phyloP scores from a whole-genome alignment of 2,329 filamentous ascomycete species.

The Fusarium sp. region DNA sequence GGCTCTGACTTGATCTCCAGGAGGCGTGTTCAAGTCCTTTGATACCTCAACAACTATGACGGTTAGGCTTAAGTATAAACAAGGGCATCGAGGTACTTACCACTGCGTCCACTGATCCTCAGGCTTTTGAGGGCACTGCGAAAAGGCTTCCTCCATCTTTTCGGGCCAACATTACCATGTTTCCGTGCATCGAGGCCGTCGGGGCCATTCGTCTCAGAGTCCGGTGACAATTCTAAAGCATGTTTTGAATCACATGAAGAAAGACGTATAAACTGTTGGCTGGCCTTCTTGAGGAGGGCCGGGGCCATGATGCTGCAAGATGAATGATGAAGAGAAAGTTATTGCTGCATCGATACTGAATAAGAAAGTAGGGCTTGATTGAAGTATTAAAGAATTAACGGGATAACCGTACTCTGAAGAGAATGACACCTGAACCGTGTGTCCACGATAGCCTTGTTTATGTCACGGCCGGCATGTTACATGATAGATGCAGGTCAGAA shows the following conservation, averaged over 20 bases:
- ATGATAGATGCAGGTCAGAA: background rate
- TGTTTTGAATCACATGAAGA: slow-evolving; percentile 29
- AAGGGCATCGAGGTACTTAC: slow-evolving; percentile 16
- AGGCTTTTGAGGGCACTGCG: slow-evolving; percentile 50
- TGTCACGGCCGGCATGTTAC: background rate
- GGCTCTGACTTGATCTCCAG: slow-evolving; percentile 6
- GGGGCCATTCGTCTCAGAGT: background rate
- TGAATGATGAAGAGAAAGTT: slow-evolving; percentile 12
- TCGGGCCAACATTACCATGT: slow-evolving; percentile 45
- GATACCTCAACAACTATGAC: slow-evolving; percentile 43
- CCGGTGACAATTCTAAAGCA: slow-evolving; percentile 13
- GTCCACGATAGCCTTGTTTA: background rate
- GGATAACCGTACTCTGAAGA: slow-evolving; percentile 3
- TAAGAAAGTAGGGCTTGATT: slow-evolving; percentile 1
- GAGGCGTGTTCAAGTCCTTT: slow-evolving; percentile 7
- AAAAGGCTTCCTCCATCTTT: slow-evolving; percentile 53
- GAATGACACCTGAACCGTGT: slow-evolving; percentile 6
- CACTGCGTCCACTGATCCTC: slow-evolving; percentile 45
- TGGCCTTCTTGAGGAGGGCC: slow-evolving; percentile 43
- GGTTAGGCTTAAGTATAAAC: background rate
- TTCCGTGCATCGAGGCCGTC: slow-evolving; percentile 32
- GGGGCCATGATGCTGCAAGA: slow-evolving; percentile 45
- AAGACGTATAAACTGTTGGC: slow-evolving; percentile 38
- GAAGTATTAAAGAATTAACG: slow-evolving; percentile 9
- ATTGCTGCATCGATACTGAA: slow-evolving; percentile 17